phyloP scores from a whole-genome alignment of 1,139 yeast genomes.

The Kurtzmaniella quercitrusa region DNA sequence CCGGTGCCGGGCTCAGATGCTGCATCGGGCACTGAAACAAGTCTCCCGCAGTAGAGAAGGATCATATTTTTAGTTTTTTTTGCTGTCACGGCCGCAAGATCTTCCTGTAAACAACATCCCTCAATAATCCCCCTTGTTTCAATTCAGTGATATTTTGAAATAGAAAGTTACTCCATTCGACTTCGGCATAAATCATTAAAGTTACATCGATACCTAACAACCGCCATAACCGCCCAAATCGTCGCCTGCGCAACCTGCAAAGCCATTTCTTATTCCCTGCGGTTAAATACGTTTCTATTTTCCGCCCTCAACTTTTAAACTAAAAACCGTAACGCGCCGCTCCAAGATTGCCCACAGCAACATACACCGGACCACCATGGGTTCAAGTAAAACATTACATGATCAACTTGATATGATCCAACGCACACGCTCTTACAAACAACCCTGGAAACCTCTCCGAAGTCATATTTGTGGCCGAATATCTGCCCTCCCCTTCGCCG shows the following conservation, averaged over 20 bases:
- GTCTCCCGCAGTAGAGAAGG: too few relatives aligned
- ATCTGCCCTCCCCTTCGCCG: conserved; percentile 4
- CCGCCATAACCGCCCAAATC: neutral
- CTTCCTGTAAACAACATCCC: too few relatives aligned
- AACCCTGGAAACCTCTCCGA: neutral
- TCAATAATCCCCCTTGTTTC: too few relatives aligned
- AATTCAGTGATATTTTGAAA: too few relatives aligned
- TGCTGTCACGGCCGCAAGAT: too few relatives aligned
- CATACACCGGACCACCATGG: neutral
- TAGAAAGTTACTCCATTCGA: too few relatives aligned
- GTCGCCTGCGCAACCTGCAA: neutral
- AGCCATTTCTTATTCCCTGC: neutral
- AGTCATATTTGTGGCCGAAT: neutral
- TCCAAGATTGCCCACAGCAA: neutral
- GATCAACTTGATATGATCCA: neutral
- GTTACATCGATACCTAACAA: too few relatives aligned
- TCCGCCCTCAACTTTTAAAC: neutral
- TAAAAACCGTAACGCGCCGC: neutral
- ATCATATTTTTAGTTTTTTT: too few relatives aligned
- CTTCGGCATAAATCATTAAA: too few relatives aligned
- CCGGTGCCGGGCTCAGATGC: too few relatives aligned
- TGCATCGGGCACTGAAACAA: too few relatives aligned
- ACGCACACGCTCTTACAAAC: neutral
- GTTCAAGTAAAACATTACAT: neutral
- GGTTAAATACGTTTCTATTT: neutral